Evolutionary conservation across 768 basidiomycete species (phyloP), one percentile per base, ranked within the genome.

Genomic region (Rhizopogon rudus): DNA sequence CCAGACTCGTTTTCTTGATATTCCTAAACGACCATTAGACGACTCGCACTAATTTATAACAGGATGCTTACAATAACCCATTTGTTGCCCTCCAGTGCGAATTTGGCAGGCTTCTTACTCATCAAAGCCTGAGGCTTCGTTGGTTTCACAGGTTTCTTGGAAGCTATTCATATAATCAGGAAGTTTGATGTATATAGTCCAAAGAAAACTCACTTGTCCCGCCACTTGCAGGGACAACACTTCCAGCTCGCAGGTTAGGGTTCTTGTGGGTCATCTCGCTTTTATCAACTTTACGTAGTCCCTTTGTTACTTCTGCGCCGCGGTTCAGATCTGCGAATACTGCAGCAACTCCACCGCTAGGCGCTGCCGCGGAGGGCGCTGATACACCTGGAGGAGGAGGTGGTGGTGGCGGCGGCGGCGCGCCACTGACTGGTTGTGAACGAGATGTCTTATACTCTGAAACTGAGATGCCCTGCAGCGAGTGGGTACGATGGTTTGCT

Each of bases 261-360:
- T 99, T 98, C 79, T 99, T 98, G 77, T 99, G 97, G 3, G 94
- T 98, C 94, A 96, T 95, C 70, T 98, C 88, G 59, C 91, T 94
- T 76, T 86, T 88, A 67, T 94, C 91, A 29, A 99, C 97, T 69
- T 97, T 98, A 61, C 88, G 86, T 62, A 99, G 70, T 10, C 90
- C 86, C 66, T 89, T 91, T 6, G 96, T 98, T 35, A 99, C 87
- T 4, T 87, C 86, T 58, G 86, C 90, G 1, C 96, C 95, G 41
- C 87, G 81, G 66, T 98, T 98, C 44, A 99, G 73, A 53, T 93
- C 82, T 1, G 93, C 92, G 54, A 99, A 95, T 25, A 99, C 89
- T 4, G 90, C 89, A 10, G 84, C 83, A 14, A 80, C 78, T 12
- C 88, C 86, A 2, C 82, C 82, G 0, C 67, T 61, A 3, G 78